Base-by-base conservation (phyloP, 2,329 filamentous ascomycete genomes). In the Beauveria brongniartii region DNA sequence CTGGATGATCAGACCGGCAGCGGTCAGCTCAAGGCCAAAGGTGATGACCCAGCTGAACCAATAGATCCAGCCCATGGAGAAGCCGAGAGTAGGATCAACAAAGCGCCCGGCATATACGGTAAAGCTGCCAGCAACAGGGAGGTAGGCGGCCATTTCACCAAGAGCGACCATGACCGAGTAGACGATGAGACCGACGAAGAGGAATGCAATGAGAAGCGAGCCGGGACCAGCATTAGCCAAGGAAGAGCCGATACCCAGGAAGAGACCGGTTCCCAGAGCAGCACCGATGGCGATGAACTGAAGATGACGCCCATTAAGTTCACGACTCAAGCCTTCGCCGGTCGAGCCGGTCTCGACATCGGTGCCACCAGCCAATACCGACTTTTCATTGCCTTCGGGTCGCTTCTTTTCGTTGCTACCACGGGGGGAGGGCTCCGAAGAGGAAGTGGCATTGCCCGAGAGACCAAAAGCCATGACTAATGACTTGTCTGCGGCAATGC, bases 41-140 rank as follows among this genome's bases (percentile, higher is more conserved):
- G 88, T 91, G 61, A 88, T 84, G 20, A 85, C 80, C 87, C 87
- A 92, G 43, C 82, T 86, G 69, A 91, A 91, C 86, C 87, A 92
- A 74, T 92, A 92, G 63, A 90, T 86, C 89, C 89, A 92, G 22
- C 90, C 89, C 81, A 92, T 88, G 22, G 88, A 81, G 67, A 92
- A 92, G 8, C 88, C 88, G 53, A 91, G 77, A 61, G 85, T 86
- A 12, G 84, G 85, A 68, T 90, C 86, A 64, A 91, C 81, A 67
- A 93, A 91, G 20, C 90, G 87, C 44, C 85, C 81, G 24, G 89
- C 88, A 67, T 92, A 93, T 47, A 86, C 81, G 34, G 88, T 89
- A 70, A 92, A 92, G 46, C 88, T 87, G 62, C 89, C 90, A 22
- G 87, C 79, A 41, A 92, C 85, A 6, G 91, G 91, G 30, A 92